Conservation (phyloP, 169 alveolate genomes). For the Plasmodium vinckei region DNA sequence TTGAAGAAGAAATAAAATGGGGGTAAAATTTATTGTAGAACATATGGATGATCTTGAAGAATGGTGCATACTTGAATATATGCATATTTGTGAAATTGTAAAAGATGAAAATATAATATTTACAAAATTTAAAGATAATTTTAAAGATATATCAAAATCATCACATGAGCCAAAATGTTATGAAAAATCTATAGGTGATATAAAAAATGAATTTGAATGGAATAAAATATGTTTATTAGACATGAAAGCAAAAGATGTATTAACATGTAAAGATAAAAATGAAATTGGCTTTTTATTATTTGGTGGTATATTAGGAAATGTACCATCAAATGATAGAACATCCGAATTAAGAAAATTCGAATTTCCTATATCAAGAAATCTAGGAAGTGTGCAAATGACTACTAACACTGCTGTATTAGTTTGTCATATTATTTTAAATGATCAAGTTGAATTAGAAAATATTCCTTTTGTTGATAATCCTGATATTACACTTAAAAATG, state of each 20-base stretch:
- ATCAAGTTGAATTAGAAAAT: conserved; percentile 23
- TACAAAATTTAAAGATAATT: conserved; percentile 64
- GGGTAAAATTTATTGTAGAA: conserved; percentile 38
- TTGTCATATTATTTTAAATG: conserved; percentile 72
- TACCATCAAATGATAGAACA: conserved; percentile 81
- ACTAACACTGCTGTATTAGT: conserved; percentile 80
- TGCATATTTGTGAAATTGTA: conserved; percentile 77
- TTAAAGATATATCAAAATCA: conserved; percentile 20
- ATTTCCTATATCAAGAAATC: conserved; percentile 55
- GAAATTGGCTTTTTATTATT: conserved; percentile 43
- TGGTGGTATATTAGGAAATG: conserved; percentile 77
- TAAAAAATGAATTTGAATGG: conserved; percentile 42
- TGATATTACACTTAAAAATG: conserved; percentile 32
- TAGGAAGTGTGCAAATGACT: conserved; percentile 79
- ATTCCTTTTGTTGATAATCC: conserved; percentile 72
- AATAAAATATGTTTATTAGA: conserved; percentile 43
- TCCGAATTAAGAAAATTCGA: conserved; percentile 72
- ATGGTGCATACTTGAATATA: conserved; percentile 78
- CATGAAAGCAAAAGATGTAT: conserved; percentile 48
- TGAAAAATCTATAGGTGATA: conserved; percentile 30
- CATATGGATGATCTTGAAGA: conserved; percentile 71
- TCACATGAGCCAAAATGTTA: conserved; percentile 40
- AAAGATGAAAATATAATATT: conserved; percentile 62
- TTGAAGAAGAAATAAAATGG: conserved; percentile 1
- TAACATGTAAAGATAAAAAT: conserved; percentile 45